Conservation (phyloP, 1,139 yeast genomes). For the Scheffersomyces cryptocercus region DNA sequence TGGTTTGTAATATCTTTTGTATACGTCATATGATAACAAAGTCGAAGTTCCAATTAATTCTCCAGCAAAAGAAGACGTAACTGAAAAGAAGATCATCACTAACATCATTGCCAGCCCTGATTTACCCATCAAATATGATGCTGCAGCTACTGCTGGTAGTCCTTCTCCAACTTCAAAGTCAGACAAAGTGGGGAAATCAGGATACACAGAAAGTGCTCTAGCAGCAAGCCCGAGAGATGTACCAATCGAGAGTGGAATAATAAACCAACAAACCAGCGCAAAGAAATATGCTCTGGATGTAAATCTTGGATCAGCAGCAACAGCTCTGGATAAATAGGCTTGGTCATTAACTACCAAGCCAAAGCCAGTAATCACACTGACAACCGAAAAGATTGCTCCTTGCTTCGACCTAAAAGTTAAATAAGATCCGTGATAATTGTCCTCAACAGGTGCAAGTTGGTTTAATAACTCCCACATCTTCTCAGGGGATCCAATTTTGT, state of each 20-base stretch:
- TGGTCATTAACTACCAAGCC: conserved; percentile 72
- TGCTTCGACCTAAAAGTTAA: conserved; percentile 46
- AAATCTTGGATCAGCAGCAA: conserved; percentile 40
- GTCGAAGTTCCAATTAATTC: conserved; percentile 52
- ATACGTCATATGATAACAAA: conserved; percentile 46
- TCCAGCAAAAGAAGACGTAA: conserved; percentile 50
- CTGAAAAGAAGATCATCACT: conserved; percentile 50
- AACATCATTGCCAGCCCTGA: conserved; percentile 44
- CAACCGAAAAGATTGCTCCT: conserved; percentile 39
- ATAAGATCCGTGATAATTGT: conserved; percentile 47
- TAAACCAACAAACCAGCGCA: conserved; percentile 48
- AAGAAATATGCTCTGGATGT: conserved; percentile 42
- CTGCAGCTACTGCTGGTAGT: conserved; percentile 43
- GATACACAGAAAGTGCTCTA: conserved; percentile 24
- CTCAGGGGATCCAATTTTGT: conserved; percentile 46
- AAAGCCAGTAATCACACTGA: conserved; percentile 48
- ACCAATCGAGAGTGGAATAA: conserved; percentile 41
- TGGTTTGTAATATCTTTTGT: conserved; percentile 45
- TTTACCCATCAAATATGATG: conserved; percentile 43
- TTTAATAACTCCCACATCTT: conserved; percentile 47
- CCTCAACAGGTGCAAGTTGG: conserved; percentile 38
- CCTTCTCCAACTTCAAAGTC: conserved; percentile 34
- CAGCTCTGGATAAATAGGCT: conserved; percentile 34
- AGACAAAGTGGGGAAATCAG: conserved; percentile 28
- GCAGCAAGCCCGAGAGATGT: conserved; percentile 44